Percentiles rank a stretch among this genome's conserved stretches.
These are phyloP conservation scores for Geotrichum reessii DNA, from an alignment of 1,139 yeast genomes.

Conservation along the genomic window DNA sequence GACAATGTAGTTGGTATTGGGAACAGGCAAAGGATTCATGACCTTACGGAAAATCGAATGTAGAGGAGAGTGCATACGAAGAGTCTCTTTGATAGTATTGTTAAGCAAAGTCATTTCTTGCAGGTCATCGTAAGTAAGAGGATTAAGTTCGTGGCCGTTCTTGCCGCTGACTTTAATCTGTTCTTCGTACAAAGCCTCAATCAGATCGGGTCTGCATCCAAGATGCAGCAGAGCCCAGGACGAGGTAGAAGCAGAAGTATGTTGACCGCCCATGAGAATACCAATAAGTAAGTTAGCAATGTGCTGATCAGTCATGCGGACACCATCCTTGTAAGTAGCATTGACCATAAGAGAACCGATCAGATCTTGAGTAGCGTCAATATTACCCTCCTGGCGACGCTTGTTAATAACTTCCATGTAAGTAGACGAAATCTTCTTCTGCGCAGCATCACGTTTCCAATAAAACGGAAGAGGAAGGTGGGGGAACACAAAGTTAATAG, in stretches of 20 bases:
- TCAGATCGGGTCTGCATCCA: constrained; percentile 78
- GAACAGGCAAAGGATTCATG: constrained; percentile 68
- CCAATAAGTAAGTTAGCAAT: constrained; percentile 93
- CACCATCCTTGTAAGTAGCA: constrained; percentile 89
- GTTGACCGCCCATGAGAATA: constrained; percentile 98
- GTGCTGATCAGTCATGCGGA: constrained; percentile 88
- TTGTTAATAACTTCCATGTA: constrained; percentile 71
- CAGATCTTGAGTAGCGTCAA: constrained; percentile 78
- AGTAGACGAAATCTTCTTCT: constrained; percentile 67
- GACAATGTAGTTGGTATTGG: constrained; percentile 71
- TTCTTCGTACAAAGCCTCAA: constrained; percentile 73
- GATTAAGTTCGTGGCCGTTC: constrained; percentile 40
- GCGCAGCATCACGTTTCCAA: constrained; percentile 82
- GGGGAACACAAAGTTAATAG: constrained; percentile 92
- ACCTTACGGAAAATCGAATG: constrained; percentile 95
- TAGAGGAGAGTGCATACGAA: constrained; percentile 92
- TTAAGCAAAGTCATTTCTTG: constrained; percentile 76
- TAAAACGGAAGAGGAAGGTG: constrained; percentile 85
- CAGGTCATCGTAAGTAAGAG: constrained; percentile 69
- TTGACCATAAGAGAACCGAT: constrained; percentile 79
- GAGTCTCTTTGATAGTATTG: constrained; percentile 82
- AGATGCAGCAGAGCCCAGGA: constrained; percentile 91
- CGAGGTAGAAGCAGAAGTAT: constrained; percentile 93
- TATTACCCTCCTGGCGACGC: constrained; percentile 63
- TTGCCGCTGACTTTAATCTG: constrained; percentile 58